Evolutionary conservation across 768 basidiomycete genomes (phyloP), one percentile per base, ranked within the genome.

Genomic region (Trametes cubensis): DNA sequence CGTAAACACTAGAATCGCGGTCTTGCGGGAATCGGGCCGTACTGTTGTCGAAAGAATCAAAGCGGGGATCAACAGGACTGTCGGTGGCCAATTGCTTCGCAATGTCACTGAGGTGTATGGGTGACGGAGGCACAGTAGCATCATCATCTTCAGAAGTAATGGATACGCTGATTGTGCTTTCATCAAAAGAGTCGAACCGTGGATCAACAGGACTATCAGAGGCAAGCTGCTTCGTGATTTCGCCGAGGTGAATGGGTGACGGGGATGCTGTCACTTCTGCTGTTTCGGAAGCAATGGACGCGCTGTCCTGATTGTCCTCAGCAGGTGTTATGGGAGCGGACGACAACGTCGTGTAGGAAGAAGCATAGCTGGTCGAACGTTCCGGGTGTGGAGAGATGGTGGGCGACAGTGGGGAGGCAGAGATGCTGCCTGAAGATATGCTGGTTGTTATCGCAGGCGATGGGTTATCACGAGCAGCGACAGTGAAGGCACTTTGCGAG

Each of bases 401-500:
- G 2, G 58, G 63, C 0, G 63, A 64, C 7, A 47, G 18, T 4
- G 63, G 38, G 23, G 38, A 47, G 8, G 63, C 59, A 7, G 50
- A 42, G 34, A 57, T 30, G 30, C 60, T 64, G 17, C 42, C 10
- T 10, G 49, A 46, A 14, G 58, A 52, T 6, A 49, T 7, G 44
- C 54, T 61, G 4, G 54, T 45, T 3, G 28, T 18, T 11, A 64
- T 30, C 14, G 50, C 54, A 2, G 70, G 60, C 1, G 66, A 64
- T 5, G 58, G 26, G 14, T 56, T 45, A 28, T 70, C 62, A 42
- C 67, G 61, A 25, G 55, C 46, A 34, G 63, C 48, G 49, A 69
- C 53, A 20, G 67, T 55, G 60, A 67, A 58, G 8, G 70, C 61
- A 46, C 69, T 69, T 47, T 70, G 73, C 18, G 74, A 69, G 10